These are phyloP conservation scores for Dendrothele bispora DNA, from an alignment of 768 basidiomycete genomes.

Conservation along the genomic window DNA sequence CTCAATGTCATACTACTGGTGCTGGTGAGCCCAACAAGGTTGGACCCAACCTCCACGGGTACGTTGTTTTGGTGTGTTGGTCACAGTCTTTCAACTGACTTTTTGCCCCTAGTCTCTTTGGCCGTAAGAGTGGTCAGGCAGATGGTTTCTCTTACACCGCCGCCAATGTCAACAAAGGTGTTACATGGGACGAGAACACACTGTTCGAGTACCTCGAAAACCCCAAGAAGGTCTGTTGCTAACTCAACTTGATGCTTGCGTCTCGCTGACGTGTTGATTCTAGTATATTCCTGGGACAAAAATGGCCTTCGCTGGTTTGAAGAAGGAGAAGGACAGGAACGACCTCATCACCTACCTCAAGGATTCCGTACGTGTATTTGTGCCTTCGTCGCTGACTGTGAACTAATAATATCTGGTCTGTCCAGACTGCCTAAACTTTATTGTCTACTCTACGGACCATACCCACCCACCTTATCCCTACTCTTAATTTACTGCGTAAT, in stretches of 20 bases:
- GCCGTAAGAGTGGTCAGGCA: slow-evolving; percentile 83
- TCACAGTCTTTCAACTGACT: slow-evolving; percentile 1
- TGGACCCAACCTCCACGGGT: slow-evolving; percentile 96
- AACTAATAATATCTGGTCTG: too few species aligned
- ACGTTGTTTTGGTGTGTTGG: slow-evolving; percentile 23
- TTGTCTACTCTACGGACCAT: too few species aligned
- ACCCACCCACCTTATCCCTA: too few species aligned
- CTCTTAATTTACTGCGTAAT: too few species aligned
- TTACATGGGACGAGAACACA: slow-evolving; percentile 84
- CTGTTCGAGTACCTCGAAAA: slow-evolving; percentile 95
- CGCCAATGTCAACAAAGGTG: slow-evolving; percentile 93
- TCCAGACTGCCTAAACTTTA: too few species aligned
- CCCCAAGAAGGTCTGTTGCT: slow-evolving; percentile 83
- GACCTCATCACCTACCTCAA: slow-evolving; percentile 89
- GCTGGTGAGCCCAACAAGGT: slow-evolving; percentile 82
- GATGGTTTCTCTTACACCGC: slow-evolving; percentile 90
- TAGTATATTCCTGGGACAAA: slow-evolving; percentile 96
- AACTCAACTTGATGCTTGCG: not conserved
- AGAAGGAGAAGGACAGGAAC: slow-evolving; percentile 97
- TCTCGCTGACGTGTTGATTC: not conserved
- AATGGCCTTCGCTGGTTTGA: slow-evolving; percentile 98
- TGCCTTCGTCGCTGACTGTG: too few species aligned
- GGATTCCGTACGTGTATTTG: slow-evolving; percentile 53
- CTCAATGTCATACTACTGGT: slow-evolving; percentile 90
- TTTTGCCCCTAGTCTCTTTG: slow-evolving; percentile 59